Evolutionary conservation across 768 basidiomycete genomes (phyloP).

Genomic region (Inosperma sp.): DNA sequence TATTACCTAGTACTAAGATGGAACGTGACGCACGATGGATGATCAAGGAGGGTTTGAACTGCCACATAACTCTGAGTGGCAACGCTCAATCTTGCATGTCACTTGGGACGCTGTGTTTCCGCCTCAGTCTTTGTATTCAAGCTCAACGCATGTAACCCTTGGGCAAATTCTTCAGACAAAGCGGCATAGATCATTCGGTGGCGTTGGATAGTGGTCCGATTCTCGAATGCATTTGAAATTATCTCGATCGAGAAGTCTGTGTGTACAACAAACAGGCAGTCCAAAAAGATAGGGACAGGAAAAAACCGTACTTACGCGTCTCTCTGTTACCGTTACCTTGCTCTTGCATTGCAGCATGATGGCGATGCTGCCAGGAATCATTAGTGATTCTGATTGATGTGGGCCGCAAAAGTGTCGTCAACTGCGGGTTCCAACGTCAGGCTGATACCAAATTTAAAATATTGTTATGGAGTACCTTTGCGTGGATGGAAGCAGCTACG

Average conservation of each 20-base stretch:
- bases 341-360: constrained; percentile 78
- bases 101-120: constrained; percentile 30
- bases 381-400: constrained; percentile 63
- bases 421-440: constrained; percentile 36
- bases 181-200: constrained; percentile 76
- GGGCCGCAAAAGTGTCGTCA: constrained; percentile 59
- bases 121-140: constrained; percentile 67
- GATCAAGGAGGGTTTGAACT: not conserved
- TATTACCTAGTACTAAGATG: constrained; percentile 1
- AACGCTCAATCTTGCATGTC: constrained; percentile 7
- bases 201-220: constrained; percentile 76
- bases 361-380: constrained; percentile 81
- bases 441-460: constrained; percentile 4
- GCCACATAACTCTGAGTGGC: not conserved
- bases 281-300: constrained; percentile 13
- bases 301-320: constrained; percentile 59
- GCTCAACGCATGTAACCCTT: constrained; percentile 74
- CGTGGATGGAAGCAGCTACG: constrained; percentile 55
- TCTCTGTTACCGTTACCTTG: constrained; percentile 65
- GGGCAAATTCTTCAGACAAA: constrained; percentile 63
- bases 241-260: constrained; percentile 73
- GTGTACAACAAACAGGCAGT: no score
- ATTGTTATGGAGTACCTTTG: constrained; percentile 41
- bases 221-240: constrained; percentile 67
- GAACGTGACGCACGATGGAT: no score